Percentiles rank a stretch among this genome's conserved stretches.
These are phyloP conservation scores for Ceratobasidium papillatum DNA, from an alignment of 1,284 basidiomycete species.

Conservation along the genomic window DNA sequence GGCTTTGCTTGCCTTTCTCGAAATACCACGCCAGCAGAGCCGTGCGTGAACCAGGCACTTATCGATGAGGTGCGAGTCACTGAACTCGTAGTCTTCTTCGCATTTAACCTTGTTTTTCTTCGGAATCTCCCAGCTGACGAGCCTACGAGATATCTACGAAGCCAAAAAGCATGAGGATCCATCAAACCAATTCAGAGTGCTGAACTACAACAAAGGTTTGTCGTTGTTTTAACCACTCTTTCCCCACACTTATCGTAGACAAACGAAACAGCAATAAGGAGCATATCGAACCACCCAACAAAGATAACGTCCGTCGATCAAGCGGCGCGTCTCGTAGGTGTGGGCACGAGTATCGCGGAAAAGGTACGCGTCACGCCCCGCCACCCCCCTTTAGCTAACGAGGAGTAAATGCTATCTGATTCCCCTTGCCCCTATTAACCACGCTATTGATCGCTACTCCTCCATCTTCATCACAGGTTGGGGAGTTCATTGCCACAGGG, in stretches of 20 bases:
- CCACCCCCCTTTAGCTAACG: neutral
- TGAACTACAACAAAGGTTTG: constrained; percentile 40
- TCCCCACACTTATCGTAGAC: neutral
- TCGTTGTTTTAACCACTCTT: neutral
- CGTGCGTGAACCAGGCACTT: constrained; percentile 38
- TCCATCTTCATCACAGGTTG: constrained; percentile 61
- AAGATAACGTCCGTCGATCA: constrained; percentile 71
- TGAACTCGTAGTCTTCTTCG: constrained; percentile 4
- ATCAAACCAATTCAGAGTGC: constrained; percentile 42
- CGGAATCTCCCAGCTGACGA: constrained; percentile 36
- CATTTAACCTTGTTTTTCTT: constrained; percentile 27
- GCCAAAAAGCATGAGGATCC: constrained; percentile 40
- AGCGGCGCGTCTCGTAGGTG: constrained; percentile 68
- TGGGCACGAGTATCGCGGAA: constrained; percentile 76
- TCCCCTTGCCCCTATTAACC: constrained; percentile 27
- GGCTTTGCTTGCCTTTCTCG: constrained; percentile 34
- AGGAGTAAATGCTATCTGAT: constrained; percentile 36
- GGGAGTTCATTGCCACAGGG: constrained; percentile 79
- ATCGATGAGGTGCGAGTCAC: constrained; percentile 38
- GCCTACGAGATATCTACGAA: constrained; percentile 38
- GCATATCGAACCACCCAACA: constrained; percentile 62
- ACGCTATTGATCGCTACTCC: constrained; percentile 24
- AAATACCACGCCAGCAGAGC: constrained; percentile 21
- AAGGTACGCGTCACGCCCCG: constrained; percentile 62
- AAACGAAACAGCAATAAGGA: constrained; percentile 61